Base-by-base conservation (phyloP, 2,329 filamentous ascomycete species). In the Monilinia aucupariae region DNA sequence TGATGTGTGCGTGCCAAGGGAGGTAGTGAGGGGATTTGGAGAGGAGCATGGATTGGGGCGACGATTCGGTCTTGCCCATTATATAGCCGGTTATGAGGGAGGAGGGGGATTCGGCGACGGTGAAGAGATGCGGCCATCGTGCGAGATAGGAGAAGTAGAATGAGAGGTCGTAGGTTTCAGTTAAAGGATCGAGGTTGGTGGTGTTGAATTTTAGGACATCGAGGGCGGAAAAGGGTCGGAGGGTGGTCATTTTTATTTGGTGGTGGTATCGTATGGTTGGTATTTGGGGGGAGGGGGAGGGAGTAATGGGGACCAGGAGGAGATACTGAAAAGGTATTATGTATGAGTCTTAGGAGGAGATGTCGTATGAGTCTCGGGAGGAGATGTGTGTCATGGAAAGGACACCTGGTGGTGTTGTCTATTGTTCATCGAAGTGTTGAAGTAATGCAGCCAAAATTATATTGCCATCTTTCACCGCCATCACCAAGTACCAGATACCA, bases 1-100 rank as follows among this genome's bases (percentile, higher is more conserved):
- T 99, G 74, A 99, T 96, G 77, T 99, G 94, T 25, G 92, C 93
- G 78, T 99, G 94, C 91, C 92, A 97, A n/a, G 93, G 93, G n/a
- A 96, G 88, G 78, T 96, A 96, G 78, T 97, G 92, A 71, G 88
- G 82, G 56, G 91, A 94, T 71, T 86, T 86, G 64, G 85, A 82
- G 74, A 89, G 84, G 60, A 86, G 85, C 74, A 89, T 84, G 61
- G 86, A 85, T 51, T 90, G 81, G 20, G 90, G 88, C 61, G 91
- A 96, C 67, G 91, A 87, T 79, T 97, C 93, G 65, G 96, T 84
- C 79, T 99, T 99, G 74, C 93, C 94, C 85, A 99, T 96, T 74
- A 99, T 96, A 77, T 99, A 99, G 62, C 90, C 94, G 68, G 96
- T 89, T 63, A 97, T 93, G 67, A 92, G 88, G n/a, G 92, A 92